These are phyloP conservation scores for Microdochium trichocladiopsis DNA, from an alignment of 2,329 filamentous ascomycete genomes.

Conservation along the genomic window DNA sequence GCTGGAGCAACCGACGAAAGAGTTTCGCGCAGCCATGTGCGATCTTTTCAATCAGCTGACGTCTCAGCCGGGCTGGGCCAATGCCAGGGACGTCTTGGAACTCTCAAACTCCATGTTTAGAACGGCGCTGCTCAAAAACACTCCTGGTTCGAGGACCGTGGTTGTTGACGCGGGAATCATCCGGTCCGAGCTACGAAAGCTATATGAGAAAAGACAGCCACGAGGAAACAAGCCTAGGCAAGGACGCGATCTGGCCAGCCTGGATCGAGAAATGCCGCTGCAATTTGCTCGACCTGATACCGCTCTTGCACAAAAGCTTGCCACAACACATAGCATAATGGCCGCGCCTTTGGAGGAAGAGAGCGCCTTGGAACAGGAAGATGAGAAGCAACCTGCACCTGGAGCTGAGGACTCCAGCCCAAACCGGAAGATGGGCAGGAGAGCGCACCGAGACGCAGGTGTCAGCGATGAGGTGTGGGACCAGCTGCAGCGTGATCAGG, in stretches of 20 bases:
- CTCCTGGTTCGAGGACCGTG: not conserved
- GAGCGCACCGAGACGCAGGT: slow-evolving; percentile 39
- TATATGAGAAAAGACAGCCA: slow-evolving; percentile 2
- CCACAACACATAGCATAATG: not conserved
- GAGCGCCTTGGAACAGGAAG: not conserved
- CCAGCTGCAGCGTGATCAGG: slow-evolving; percentile 46
- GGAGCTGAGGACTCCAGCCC: too few relatives aligned
- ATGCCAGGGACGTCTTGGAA: slow-evolving; percentile 53
- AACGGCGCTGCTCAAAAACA: slow-evolving; percentile 15
- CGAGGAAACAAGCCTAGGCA: too few relatives aligned
- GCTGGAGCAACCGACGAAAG: slow-evolving; percentile 2
- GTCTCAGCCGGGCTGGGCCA: slow-evolving; percentile 48
- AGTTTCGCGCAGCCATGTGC: slow-evolving; percentile 16
- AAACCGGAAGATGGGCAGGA: not conserved
- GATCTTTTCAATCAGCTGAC: slow-evolving; percentile 32
- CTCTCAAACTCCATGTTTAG: slow-evolving; percentile 44
- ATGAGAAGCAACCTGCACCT: not conserved
- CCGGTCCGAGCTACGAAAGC: slow-evolving; percentile 3
- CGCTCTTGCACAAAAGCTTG: too few relatives aligned
- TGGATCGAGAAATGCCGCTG: not conserved
- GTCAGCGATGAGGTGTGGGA: slow-evolving; percentile 56
- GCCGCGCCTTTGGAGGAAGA: not conserved
- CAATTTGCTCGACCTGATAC: too few relatives aligned
- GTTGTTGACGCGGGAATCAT: slow-evolving; percentile 3
- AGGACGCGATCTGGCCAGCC: not conserved